phyloP scores from a whole-genome alignment of 352 stramenopile species.

The Pythium aquatile region DNA sequence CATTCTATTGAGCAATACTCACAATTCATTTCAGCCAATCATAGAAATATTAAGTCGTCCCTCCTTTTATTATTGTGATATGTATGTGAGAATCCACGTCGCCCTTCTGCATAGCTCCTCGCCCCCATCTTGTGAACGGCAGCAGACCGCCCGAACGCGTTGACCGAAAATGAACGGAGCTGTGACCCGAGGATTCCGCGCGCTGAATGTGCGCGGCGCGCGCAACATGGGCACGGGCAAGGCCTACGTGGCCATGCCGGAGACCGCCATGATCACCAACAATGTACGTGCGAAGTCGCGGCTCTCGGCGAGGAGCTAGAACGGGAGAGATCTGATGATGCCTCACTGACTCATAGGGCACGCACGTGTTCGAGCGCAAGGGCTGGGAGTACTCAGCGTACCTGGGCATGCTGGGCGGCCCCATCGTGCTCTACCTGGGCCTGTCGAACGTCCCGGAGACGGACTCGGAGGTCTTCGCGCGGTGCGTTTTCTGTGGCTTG shows the following conservation, averaged over 20 bases:
- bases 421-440: slow-evolving; percentile 72
- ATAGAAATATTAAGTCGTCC: slow-evolving; percentile 3
- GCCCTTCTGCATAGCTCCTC: slow-evolving; percentile 13
- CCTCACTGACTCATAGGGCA: slow-evolving; percentile 38
- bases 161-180: slow-evolving; percentile 36
- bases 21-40: slow-evolving; percentile 20
- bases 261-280: slow-evolving; percentile 87
- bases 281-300: slow-evolving; percentile 50
- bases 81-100: slow-evolving; percentile 9
- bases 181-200: slow-evolving; percentile 31
- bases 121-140: slow-evolving; percentile 28
- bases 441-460: slow-evolving; percentile 80
- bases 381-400: slow-evolving; percentile 84
- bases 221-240: slow-evolving; percentile 57
- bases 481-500: slow-evolving; percentile 30
- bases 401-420: slow-evolving; percentile 67
- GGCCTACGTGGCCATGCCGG: slow-evolving; percentile 71
- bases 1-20: slow-evolving; percentile 22
- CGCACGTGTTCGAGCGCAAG: slow-evolving; percentile 77
- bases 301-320: neutral
- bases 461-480: slow-evolving; percentile 79
- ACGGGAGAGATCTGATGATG: neutral
- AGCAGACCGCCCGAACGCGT: slow-evolving; percentile 11
- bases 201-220: slow-evolving; percentile 38
- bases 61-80: neutral